Evolutionary conservation across 306 rosid genomes (phyloP), one percentile per base, ranked within the genome.

Genomic region (Carpinus fangiana): DNA sequence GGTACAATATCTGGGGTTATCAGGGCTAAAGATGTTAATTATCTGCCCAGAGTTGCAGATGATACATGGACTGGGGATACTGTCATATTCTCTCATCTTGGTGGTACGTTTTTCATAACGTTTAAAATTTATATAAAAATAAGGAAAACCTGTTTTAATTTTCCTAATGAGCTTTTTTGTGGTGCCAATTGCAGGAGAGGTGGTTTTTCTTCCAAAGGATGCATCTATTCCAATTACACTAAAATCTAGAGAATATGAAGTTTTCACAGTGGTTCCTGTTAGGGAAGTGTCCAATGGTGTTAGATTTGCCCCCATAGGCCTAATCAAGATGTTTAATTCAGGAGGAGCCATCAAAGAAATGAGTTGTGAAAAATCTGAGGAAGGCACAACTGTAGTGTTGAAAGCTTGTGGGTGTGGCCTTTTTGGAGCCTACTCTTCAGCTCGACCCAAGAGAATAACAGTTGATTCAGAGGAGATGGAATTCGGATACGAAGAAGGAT

Each of bases 281-380:
- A 82, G 72, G 85, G 90, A 87, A 45, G 67, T 90, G 70, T 26
- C 28, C 14, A 77, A 75, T 48, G 90, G 81, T 8, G 71, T 79
- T 14, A 89, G 59, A 68, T 94, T 90, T 70, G 92, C 97, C 66
- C 93, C 98, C 54, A 74, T 94, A 54, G 97, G 97, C 76, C 85
- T 92, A 41, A 68, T 81, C 53, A 88, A 90, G 88, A 95, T 95
- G 98, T 93, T 91, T 82, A 95, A 95, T 62, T 89, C 99, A 12
- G 99, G 99, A 71, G 99, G 98, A 57, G 98, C 99, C 26, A 82
- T 95, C 51, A 76, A 87, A 81, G 91, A 86, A 55, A 31, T 90
- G 54, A 75, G 67, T 7, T 83, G n/a, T 55, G 85, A 82, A 9
- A 86, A 82, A 9, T 71, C 76, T 17, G 74, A 72, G 67, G 82